Percentiles rank a stretch among this genome's conserved stretches.
phyloP scores from a whole-genome alignment of 768 basidiomycete genomes.

The Calocybe cyanea region DNA sequence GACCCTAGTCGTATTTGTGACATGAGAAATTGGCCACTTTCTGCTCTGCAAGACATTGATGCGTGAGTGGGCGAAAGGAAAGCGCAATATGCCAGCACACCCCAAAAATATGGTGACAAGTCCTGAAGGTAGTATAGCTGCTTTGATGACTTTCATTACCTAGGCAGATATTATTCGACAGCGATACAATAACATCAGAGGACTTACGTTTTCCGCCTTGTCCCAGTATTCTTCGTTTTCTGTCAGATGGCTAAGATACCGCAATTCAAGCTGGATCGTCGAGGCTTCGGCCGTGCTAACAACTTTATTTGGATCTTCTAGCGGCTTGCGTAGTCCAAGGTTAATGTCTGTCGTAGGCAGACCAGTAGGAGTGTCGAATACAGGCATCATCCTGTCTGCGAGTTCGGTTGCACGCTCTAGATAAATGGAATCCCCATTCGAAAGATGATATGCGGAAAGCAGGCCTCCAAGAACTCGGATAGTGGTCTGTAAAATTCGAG shows the following conservation, averaged over 20 bases:
- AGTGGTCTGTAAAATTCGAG: slow-evolving; percentile 58
- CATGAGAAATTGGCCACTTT: slow-evolving; percentile 45
- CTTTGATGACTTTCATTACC: slow-evolving; percentile 69
- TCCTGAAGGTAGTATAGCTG: slow-evolving; percentile 56
- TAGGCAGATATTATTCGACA: slow-evolving; percentile 13
- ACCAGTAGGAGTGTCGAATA: slow-evolving; percentile 78
- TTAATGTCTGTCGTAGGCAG: slow-evolving; percentile 79
- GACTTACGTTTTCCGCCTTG: slow-evolving; percentile 64
- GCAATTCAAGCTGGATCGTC: slow-evolving; percentile 78
- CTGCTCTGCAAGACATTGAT: slow-evolving; percentile 23
- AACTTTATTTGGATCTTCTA: slow-evolving; percentile 58
- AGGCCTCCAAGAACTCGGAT: slow-evolving; percentile 92
- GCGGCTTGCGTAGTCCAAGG: slow-evolving; percentile 55
- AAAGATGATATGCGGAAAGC: slow-evolving; percentile 82
- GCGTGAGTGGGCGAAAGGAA: neutral
- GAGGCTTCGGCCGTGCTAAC: slow-evolving; percentile 36
- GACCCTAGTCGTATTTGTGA: slow-evolving; percentile 90
- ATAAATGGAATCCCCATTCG: slow-evolving; percentile 64
- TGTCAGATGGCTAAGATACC: slow-evolving; percentile 76
- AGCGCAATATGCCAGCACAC: slow-evolving; percentile 33
- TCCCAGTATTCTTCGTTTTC: slow-evolving; percentile 82
- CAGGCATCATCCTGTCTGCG: slow-evolving; percentile 77
- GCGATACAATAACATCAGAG: neutral
- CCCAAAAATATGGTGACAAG: slow-evolving; percentile 82
- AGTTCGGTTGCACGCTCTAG: slow-evolving; percentile 79